Evolutionary conservation across 306 rosid genomes (phyloP).

Genomic region (Sicyos baderoa): DNA sequence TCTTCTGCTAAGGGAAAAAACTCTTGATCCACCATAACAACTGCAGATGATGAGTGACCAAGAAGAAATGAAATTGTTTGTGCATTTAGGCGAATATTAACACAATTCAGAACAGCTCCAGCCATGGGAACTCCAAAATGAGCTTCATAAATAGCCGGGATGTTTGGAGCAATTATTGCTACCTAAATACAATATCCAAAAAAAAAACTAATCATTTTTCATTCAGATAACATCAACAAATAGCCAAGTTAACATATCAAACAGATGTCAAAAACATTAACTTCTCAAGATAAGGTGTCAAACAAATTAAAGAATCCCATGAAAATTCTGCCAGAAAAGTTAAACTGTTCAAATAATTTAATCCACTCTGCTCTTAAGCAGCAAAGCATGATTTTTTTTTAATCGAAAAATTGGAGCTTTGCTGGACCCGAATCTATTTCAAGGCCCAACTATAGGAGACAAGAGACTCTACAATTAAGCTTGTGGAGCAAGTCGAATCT

Average conservation of each 20-base stretch:
- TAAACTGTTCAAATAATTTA: not conserved
- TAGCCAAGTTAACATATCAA: not conserved
- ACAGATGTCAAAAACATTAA: not conserved
- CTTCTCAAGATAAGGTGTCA: not conserved
- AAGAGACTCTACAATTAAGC: too few relatives aligned
- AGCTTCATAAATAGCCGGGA: slow-evolving; percentile 86
- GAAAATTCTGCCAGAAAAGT: not conserved
- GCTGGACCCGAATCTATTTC: too few relatives aligned
- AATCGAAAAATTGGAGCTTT: too few relatives aligned
- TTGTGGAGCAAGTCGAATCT: too few relatives aligned
- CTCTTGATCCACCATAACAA: slow-evolving; percentile 60
- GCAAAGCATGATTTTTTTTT: too few relatives aligned
- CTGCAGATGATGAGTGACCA: slow-evolving; percentile 46
- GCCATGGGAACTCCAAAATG: slow-evolving; percentile 70
- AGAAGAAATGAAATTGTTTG: slow-evolving; percentile 53
- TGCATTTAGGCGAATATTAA: slow-evolving; percentile 56
- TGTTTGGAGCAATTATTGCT: slow-evolving; percentile 77
- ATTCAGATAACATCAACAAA: slow-evolving; percentile 4
- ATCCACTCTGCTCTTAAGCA: not conserved
- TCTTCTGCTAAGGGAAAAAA: slow-evolving; percentile 45
- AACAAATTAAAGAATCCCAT: not conserved
- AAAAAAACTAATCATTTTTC: slow-evolving; percentile 15
- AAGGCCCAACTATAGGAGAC: too few relatives aligned
- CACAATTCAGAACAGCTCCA: slow-evolving; percentile 56
- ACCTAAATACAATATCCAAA: slow-evolving; percentile 41